Evolutionary conservation across 2,329 filamentous ascomycete genomes (phyloP), one percentile per base, ranked within the genome.

Genomic region (Didymellaceae sp.): DNA sequence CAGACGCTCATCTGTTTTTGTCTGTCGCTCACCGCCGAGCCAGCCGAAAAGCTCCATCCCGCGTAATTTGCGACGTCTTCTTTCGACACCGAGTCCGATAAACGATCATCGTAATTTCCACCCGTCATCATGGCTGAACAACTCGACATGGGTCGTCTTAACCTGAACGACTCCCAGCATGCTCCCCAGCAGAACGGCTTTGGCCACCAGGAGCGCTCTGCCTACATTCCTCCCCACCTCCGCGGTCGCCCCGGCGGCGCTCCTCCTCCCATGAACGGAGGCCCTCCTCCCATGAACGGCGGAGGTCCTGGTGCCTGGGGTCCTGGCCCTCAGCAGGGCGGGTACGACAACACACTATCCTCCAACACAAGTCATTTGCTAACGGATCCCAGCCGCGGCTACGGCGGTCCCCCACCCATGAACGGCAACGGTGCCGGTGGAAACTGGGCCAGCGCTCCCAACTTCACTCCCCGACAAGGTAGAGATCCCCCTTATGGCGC

Each of bases 201-300:
- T 65, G 74, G 76, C 65, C 77, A 80, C 60, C 66, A 69, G 54
- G 81, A 78, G 63, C 87, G 87, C 68, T 89, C 89, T 72, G 81
- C 84, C 49, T 94, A 94, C 81, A 91, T 94, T 62, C 90, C 90
- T 61, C 90, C 90, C 75, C 90, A 94, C 76, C 86, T 92, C 81
- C 86, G 90, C 71, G 70, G 70, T 31, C 70, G 72, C 51, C 69
- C 73, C 50, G 61, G 68, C 51, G 58, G 56, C 32, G 59, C 53
- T 14, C 59, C 63, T 14, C 72, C 70, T 49, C 67, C 71, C 9
- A 71, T 76, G 59, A 45, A 38, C 25, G 76, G 77, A 56, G 72
- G 65, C 35, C 67, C 68, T 42, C 73, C 76, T 61, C 75, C 61
- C 40, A 79, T 82, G 46, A 78, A 86, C 51, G 84, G 83, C 50